Conservation (phyloP, 768 basidiomycete genomes). For the Chalciporus chontae region DNA sequence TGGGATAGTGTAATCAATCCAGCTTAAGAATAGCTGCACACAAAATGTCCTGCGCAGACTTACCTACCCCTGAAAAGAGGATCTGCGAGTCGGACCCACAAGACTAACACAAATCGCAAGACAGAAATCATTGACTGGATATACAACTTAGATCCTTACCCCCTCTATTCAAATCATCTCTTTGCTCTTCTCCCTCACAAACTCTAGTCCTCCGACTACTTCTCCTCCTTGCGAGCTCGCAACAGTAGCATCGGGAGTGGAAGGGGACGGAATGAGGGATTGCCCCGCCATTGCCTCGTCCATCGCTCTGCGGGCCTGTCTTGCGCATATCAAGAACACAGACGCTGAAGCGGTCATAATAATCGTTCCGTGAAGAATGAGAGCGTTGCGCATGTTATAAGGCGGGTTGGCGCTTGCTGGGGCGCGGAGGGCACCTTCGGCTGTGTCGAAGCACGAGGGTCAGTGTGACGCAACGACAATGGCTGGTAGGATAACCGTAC, state of each 20-base stretch:
- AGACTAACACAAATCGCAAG: no score
- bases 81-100: no score
- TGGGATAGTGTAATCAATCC: no score
- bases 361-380: constrained; percentile 63
- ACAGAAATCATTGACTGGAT: no score
- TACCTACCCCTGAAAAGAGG: no score
- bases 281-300: constrained; percentile 51
- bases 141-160: no score
- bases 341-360: constrained; percentile 37
- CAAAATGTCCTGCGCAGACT: no score
- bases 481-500: constrained; percentile 43
- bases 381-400: constrained; percentile 63
- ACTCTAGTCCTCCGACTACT: no score
- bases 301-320: constrained; percentile 56
- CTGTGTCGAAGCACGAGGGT: constrained; percentile 36
- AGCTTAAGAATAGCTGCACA: no score
- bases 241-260: background rate
- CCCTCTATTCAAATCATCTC: no score
- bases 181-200: no score
- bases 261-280: background rate
- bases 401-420: constrained; percentile 65
- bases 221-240: no score
- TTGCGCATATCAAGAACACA: constrained; percentile 54
- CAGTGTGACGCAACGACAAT: constrained; percentile 24
- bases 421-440: constrained; percentile 65